phyloP scores from a whole-genome alignment of 225 moss, liverwort and hornwort species.

The Pleurozium schreberi region DNA sequence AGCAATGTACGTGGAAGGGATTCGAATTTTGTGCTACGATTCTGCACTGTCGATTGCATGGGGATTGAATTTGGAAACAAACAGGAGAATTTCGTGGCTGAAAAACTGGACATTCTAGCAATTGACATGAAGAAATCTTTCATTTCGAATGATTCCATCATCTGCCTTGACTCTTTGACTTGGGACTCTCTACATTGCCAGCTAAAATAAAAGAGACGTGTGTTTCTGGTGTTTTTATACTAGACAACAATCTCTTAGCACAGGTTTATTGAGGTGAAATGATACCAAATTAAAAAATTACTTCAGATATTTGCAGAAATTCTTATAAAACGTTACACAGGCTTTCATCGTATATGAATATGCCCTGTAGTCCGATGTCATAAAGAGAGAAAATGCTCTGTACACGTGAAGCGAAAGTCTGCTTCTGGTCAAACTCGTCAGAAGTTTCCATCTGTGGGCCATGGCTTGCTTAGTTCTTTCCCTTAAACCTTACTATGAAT shows the following conservation, averaged over 20 bases:
- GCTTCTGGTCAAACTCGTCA: slow-evolving; percentile 15
- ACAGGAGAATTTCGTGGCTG: neutral
- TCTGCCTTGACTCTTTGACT: neutral
- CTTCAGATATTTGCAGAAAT: neutral
- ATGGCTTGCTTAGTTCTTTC: neutral
- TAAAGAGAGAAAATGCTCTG: slow-evolving; percentile 50
- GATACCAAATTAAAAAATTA: neutral
- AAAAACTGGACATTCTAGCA: neutral
- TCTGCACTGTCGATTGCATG: neutral
- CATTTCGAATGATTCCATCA: neutral
- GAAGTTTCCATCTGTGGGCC: slow-evolving; percentile 1
- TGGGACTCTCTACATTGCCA: too few species aligned
- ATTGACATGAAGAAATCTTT: too few species aligned
- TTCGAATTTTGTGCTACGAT: neutral
- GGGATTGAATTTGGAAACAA: neutral
- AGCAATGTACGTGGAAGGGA: too few species aligned
- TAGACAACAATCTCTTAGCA: neutral
- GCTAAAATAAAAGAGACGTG: neutral
- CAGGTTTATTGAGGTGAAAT: neutral
- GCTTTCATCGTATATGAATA: neutral
- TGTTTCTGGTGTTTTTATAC: neutral
- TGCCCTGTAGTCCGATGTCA: slow-evolving; percentile 46
- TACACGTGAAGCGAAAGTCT: slow-evolving; percentile 8
- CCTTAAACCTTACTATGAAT: neutral
- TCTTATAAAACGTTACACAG: neutral